Base-by-base conservation (phyloP, 108 stramenopile genomes). In the Bacterosira constricta region DNA sequence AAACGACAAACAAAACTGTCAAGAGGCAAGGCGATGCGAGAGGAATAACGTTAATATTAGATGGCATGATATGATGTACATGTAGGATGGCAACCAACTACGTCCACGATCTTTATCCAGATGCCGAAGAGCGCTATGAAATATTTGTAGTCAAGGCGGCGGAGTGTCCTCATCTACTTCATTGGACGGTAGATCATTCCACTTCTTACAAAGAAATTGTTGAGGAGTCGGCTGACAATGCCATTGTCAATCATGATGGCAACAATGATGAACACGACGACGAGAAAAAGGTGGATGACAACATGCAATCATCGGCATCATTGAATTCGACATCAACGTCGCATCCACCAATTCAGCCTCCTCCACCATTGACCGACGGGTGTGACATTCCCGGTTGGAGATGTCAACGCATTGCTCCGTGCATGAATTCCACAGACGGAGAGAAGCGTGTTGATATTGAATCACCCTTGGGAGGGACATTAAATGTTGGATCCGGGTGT, bases 331-430 rank as follows among this genome's bases (percentile, higher is more conserved):
- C 27, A n/a, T 4, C 37, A 27, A 49, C 61, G 6, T 71, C 31
- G 4, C 1, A 10, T 15, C 53, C 55, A 18, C 26, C 32, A 3
- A 8, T 25, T 4, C 47, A 21, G 2, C 23, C 47, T 2, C 23
- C 47, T 2, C 47, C 77, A 15, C 85, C 90, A 6, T 68, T 92
- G 35, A 75, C 87, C 7, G 90, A 90, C 66, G 92, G 92, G n/a
- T 87, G 88, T 56, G 92, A 93, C 60, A 34, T 93, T 13, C 82
- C 85, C 15, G 87, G 88, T 17, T 93, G 89, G 89, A 80, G 92
- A 52, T 31, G 68, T 3, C 51, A 65, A 21, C 39, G 73, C 36
- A 61, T 90, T 15, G 80, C 87, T 18, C 67, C 77, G 8, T 51
- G 62, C 15, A 46, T 66, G 32, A 17, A n/a, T n/a, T n/a, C n/a